phyloP scores from a whole-genome alignment of 2,329 filamentous ascomycete genomes.

The Alternaria sp. region DNA sequence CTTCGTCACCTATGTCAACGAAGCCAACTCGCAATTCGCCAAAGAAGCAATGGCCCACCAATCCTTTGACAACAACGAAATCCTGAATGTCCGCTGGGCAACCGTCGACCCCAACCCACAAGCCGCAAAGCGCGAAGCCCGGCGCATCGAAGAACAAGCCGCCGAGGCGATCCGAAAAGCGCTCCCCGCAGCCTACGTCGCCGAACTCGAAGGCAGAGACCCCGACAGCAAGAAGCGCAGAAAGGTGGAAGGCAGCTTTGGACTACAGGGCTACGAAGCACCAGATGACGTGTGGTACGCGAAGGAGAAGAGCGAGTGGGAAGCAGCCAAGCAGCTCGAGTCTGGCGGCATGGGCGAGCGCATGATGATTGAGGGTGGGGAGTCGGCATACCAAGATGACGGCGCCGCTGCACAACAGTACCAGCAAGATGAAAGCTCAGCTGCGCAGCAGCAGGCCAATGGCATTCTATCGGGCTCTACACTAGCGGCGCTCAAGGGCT shows the following conservation, averaged over 20 bases:
- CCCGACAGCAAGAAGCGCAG: constrained; percentile 85
- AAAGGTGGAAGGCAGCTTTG: constrained; percentile 85
- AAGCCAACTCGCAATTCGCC: constrained; percentile 57
- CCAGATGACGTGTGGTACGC: constrained; percentile 95
- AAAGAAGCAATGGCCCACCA: constrained; percentile 96
- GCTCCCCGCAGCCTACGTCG: constrained; percentile 86
- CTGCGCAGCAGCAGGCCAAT: constrained; percentile 35
- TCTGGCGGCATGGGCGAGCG: constrained; percentile 62
- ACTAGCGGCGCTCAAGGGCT: constrained; percentile 74
- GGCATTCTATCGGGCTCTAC: constrained; percentile 85
- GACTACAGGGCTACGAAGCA: constrained; percentile 88
- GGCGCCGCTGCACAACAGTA: constrained; percentile 12
- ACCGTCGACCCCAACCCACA: constrained; percentile 95
- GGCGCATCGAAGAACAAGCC: constrained; percentile 91
- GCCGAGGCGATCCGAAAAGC: constrained; percentile 90
- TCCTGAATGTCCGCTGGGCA: constrained; percentile 95
- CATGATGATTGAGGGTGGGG: constrained; percentile 54
- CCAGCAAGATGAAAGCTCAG: constrained; percentile 22
- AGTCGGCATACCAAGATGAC: constrained; percentile 41
- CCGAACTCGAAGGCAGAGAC: constrained; percentile 91
- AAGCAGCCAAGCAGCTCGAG: constrained; percentile 67
- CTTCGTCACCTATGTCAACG: constrained; percentile 93
- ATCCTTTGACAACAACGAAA: constrained; percentile 85
- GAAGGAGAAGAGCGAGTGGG: constrained; percentile 71
- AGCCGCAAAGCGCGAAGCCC: constrained; percentile 89